phyloP scores from a whole-genome alignment of 345 rosid genomes.

The Citrus maxima region DNA sequence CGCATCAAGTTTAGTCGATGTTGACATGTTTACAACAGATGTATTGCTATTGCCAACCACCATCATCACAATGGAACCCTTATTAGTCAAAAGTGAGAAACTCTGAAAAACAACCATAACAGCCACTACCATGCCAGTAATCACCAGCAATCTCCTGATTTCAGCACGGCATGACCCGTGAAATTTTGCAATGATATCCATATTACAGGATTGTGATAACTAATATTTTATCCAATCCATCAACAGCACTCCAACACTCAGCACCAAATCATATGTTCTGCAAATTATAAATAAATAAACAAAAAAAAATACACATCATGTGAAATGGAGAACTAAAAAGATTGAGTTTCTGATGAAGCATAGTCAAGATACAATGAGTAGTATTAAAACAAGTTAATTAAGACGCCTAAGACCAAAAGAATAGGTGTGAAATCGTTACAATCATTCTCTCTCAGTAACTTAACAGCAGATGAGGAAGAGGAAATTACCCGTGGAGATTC shows the following conservation, averaged over 20 bases:
- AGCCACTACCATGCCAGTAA: slow-evolving; percentile 33
- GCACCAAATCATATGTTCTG: too few species aligned
- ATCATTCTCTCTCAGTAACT: neutral
- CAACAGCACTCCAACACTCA: neutral
- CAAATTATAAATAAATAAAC: too few species aligned
- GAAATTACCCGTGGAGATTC: neutral
- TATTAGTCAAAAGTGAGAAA: slow-evolving; percentile 26
- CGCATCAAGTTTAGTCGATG: neutral
- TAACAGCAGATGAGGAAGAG: neutral
- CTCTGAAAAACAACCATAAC: slow-evolving; percentile 40
- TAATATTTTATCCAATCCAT: neutral
- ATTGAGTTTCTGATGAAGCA: neutral
- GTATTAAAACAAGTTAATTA: neutral
- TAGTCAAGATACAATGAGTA: neutral
- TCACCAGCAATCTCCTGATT: slow-evolving; percentile 43
- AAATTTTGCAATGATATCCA: slow-evolving; percentile 28
- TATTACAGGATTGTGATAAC: slow-evolving; percentile 7
- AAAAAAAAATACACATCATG: neutral
- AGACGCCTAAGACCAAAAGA: slow-evolving; percentile 7
- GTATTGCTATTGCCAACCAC: slow-evolving; percentile 15
- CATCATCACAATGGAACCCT: slow-evolving; percentile 20
- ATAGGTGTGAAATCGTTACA: neutral
- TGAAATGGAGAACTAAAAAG: neutral
- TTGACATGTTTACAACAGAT: slow-evolving; percentile 18
- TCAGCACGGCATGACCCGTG: slow-evolving; percentile 34